Evolutionary conservation across 306 rosid species (phyloP).

Genomic region (Pterocarpus macrocarpus): DNA sequence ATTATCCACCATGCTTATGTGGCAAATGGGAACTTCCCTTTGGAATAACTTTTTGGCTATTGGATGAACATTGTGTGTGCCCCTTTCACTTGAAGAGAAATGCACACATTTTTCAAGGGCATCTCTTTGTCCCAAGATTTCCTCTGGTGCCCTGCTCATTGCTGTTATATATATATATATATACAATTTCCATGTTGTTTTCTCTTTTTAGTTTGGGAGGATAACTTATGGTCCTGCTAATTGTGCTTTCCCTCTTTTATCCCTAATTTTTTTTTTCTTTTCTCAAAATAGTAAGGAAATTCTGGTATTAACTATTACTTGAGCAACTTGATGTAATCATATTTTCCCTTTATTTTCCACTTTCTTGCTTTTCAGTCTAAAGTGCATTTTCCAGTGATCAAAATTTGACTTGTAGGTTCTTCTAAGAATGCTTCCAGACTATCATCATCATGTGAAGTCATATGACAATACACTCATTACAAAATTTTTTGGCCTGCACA

Average conservation of each 20-base stretch:
- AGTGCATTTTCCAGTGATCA: slow-evolving; percentile 40
- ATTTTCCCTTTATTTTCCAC: slow-evolving; percentile 30
- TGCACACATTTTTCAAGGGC: slow-evolving; percentile 9
- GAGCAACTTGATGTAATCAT: neutral
- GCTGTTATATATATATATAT: too few species aligned
- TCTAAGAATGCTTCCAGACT: slow-evolving; percentile 90
- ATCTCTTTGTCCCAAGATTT: neutral
- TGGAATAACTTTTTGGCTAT: neutral
- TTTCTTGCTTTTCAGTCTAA: slow-evolving; percentile 12
- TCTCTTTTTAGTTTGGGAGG: neutral
- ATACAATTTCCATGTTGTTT: too few species aligned
- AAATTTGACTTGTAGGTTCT: slow-evolving; percentile 71
- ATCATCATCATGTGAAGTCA: slow-evolving; percentile 84
- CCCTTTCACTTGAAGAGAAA: slow-evolving; percentile 5
- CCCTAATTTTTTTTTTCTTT: neutral
- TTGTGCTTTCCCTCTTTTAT: slow-evolving; percentile 5
- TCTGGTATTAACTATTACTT: neutral
- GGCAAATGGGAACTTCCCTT: neutral
- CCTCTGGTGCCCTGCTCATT: neutral
- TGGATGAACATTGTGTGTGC: neutral
- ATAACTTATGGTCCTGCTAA: neutral
- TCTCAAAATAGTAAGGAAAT: slow-evolving; percentile 6
- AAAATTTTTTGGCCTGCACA: slow-evolving; percentile 93
- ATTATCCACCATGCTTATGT: neutral
- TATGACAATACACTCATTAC: slow-evolving; percentile 88